Evolutionary conservation across 768 basidiomycete genomes (phyloP).

Genomic region (Xanthoconium purpureum): DNA sequence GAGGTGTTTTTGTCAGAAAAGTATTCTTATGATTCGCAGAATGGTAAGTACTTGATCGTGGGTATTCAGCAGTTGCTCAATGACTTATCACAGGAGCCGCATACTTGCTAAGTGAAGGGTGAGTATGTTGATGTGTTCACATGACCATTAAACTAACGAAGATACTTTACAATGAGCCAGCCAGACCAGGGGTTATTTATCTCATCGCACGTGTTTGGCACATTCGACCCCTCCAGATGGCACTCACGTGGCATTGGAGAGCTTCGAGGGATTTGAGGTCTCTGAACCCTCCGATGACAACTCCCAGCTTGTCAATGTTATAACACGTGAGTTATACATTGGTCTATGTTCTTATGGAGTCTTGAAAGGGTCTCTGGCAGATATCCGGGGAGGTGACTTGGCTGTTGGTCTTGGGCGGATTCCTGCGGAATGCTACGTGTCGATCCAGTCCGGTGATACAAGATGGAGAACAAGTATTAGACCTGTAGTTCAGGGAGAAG

Average conservation of each 20-base stretch:
- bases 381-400: neutral
- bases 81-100: neutral
- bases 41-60: neutral
- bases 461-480: neutral
- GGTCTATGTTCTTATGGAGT: neutral
- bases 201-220: neutral
- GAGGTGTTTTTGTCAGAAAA: neutral
- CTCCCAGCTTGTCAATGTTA: neutral
- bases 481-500: neutral
- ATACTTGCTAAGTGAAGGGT: neutral
- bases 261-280: neutral
- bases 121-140: neutral
- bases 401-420: neutral
- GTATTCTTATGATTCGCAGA: neutral
- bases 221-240: neutral
- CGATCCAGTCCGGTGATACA: too few relatives aligned
- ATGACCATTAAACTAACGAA: neutral
- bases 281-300: neutral
- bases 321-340: neutral
- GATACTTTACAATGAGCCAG: neutral
- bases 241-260: neutral
- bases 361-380: neutral
- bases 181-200: neutral
- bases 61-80: neutral
- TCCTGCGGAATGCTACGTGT: neutral